Evolutionary conservation across 495 filamentous ascomycete species (phyloP), one percentile per base, ranked within the genome.

Genomic region (Penicillium odoratum): DNA sequence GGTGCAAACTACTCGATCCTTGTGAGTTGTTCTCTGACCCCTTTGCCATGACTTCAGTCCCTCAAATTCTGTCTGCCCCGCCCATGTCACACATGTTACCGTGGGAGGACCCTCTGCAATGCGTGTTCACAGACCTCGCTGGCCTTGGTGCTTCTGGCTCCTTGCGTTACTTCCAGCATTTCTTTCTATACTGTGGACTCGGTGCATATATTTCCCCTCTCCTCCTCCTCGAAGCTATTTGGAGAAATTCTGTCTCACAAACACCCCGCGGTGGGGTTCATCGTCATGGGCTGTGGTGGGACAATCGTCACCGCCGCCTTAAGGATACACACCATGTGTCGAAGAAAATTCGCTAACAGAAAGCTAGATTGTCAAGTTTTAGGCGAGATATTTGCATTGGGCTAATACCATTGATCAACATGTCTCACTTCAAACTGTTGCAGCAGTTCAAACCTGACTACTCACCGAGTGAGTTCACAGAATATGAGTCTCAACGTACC

Each of bases 361-460:
- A 54, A 10, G 5, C 7, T 48, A 71, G 69, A 57, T 33, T 57
- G 53, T 57, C 53, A 55, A 63, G 13, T 46, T 65, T 69, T 31
- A 62, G 60, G 42, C 63, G 61, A 56, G 54, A 57, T 64, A 60
- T 62, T 30, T 63, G 55, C 56, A 65, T 55, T 56, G 62, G 61
- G 51, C 58, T 53, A 52, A 45, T 29, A 51, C 66, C 71, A 53
- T 61, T 70, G 55, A 60, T 45, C 66, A 74, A 70, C 18, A 79
- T 79, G 76, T 72, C 73, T 47, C 84, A 88, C 65, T 99, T 98
- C 74, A 89, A 88, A 64, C 86, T 85, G 59, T 78, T 96, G 31
- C 90, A 94, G 65, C 86, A 81, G 62, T 96, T 99, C 76, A 83
- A 85, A 52, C 84, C 88, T 29, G 90, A 98, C 69, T 99, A 97